Base-by-base conservation (phyloP, 2,329 filamentous ascomycete species). In the Fulvia fulva region DNA sequence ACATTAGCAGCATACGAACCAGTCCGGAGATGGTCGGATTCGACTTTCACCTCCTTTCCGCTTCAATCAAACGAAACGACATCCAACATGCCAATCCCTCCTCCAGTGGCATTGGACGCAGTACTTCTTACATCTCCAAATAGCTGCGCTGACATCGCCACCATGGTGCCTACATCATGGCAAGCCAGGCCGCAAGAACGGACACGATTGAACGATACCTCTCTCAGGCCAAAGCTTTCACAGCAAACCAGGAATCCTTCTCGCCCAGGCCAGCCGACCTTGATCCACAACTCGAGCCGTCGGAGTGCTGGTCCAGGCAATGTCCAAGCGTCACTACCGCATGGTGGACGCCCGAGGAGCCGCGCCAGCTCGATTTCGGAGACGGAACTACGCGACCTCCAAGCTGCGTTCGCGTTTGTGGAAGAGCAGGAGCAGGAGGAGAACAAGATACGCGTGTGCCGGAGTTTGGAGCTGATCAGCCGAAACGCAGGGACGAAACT, bases 351-450 rank as follows among this genome's bases (percentile, higher is more conserved):
- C n/a, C n/a, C 16, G 55, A 57, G 50, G 28, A 53, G 50, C 43
- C 55, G 55, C 41, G 55, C 49, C 25, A 49, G 50, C 47, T 53
- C 50, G 55, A 53, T 47, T 12, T 53, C 50, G 28, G 55, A 53
- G 41, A 53, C 50, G 21, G 25, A 49, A 41, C 7, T 52, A 34
- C 41, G 43, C 41, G 49, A 52, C 37, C 26, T 53, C n/a, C 50
- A 41, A 47, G 26, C 21, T 19, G 37, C 43, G 21, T 25, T 51
- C 21, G 30, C 26, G 21, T 28, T 3, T 25, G 23, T 46, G 14
- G 49, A 53, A 26, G 19, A 53, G 55, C 41, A 37, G 37, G 26
- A 26, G 12, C 47, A n/a, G 9, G 23, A 32, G 22, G 7, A 52
- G 37, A 30, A 43, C 26, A 52, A 37, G 21, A 44, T 34, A 37